Base-by-base conservation (phyloP, 1,284 basidiomycete species). In the Moesziomyces sp. region DNA sequence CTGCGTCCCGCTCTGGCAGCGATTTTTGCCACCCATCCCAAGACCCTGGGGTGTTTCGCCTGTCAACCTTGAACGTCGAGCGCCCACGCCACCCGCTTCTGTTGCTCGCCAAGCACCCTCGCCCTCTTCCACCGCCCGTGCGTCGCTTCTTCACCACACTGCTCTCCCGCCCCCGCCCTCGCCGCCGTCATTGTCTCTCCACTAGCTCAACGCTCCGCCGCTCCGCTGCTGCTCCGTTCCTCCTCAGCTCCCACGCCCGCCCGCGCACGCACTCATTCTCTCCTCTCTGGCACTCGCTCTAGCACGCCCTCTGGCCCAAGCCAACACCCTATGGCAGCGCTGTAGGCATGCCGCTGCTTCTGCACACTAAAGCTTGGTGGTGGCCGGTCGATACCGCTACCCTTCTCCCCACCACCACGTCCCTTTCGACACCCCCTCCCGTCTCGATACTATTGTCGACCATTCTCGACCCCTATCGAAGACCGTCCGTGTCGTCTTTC, bases 391-490 rank as follows among this genome's bases (percentile, higher is more conserved):
- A 21, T 44, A 44, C 21, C 30, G 8, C 30, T 10, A 11, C 11
- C 13, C 16, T 4, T 16, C 35, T 11, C 13, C 5, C 30, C 30
- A n/a, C 21, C 35, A 54, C 56, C 52, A 58, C n/a, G 55, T 44
- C 23, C 58, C 30, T 30, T 30, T 30, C 30, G 30, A 30, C 23
- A 7, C 40, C 40, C 38, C 35, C 21, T 28, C 46, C 9, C 6
- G 21, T 45, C 42, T 26, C 35, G 21, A 46, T 13, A 5, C 7
- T n/a, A 62, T 30, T 50, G 60, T 62, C 60, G 66, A 69, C 66
- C 38, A 58, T 38, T 56, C 66, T 69, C 56, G 66, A 65, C 61
- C 26, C 35, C 8, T 16, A 38, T 6, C 16, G 13, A 38, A 38
- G 13, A 38, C 24, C 24, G 6, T 26, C 6, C 24, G 24, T 5